Evolutionary conservation across 805 yeast genomes (phyloP).

Genomic region (Blastobotrys mokoenaii): DNA sequence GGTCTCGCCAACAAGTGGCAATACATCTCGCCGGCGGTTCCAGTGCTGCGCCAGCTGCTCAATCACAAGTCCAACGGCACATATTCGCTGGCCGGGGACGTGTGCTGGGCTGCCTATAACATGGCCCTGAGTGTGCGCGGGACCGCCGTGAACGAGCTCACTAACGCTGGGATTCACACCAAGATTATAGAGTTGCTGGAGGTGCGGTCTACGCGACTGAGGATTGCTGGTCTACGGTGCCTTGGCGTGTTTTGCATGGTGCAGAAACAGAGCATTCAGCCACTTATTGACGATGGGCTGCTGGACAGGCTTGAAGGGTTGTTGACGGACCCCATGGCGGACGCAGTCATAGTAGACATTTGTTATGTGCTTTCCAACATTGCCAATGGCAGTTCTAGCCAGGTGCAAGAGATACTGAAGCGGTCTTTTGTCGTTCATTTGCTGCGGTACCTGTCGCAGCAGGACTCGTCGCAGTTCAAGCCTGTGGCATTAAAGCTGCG

Average conservation of each 20-base stretch:
- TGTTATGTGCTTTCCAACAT: conserved; percentile 97
- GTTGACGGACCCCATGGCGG: conserved; percentile 75
- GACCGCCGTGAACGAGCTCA: conserved; percentile 84
- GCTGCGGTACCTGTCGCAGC: conserved; percentile 63
- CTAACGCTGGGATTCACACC: conserved; percentile 88
- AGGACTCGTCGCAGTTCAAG: conserved; percentile 70
- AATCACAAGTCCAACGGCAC: conserved; percentile 39
- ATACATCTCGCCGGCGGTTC: conserved; percentile 73
- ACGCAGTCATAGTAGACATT: conserved; percentile 87
- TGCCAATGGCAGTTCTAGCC: conserved; percentile 91
- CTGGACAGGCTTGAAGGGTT: conserved; percentile 82
- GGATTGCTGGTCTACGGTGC: conserved; percentile 93
- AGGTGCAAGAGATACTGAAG: conserved; percentile 91
- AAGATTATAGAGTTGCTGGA: conserved; percentile 81
- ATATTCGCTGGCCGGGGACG: conserved; percentile 69
- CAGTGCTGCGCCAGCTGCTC: conserved; percentile 79
- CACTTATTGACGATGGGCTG: conserved; percentile 51
- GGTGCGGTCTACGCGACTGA: conserved; percentile 75
- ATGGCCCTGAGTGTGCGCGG: conserved; percentile 90
- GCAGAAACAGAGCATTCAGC: conserved; percentile 89
- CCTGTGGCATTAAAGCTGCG: conserved; percentile 27
- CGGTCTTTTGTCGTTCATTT: conserved; percentile 75
- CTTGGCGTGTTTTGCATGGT: conserved; percentile 77
- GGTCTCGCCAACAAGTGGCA: conserved; percentile 93
- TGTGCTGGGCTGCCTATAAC: conserved; percentile 97